Evolutionary conservation across 495 filamentous ascomycete genomes (phyloP), one percentile per base, ranked within the genome.

Genomic region (Pseudotulostoma volvatum): DNA sequence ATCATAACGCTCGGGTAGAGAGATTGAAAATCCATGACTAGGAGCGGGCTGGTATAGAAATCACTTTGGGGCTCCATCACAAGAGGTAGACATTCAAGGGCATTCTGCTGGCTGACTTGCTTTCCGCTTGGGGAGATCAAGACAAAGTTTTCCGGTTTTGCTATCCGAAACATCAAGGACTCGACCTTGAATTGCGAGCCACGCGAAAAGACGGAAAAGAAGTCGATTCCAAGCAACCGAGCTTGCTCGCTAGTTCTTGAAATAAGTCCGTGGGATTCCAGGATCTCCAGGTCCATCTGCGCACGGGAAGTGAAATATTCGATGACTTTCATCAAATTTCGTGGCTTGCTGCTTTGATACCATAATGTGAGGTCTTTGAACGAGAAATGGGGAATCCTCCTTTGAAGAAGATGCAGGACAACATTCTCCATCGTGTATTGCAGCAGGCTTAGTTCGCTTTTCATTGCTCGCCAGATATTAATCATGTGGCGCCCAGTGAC

Each of bases 181-280:
- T 97, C 90, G 32, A 97, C 90, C 51, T 96, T 96, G 67, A 93
- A 94, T 52, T 97, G 90, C 5, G 86, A 94, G 18, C 90, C 92
- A 23, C 90, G 72, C 11, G 81, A 82, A 52, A 93, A 87, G 34
- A 97, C 87, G 0, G 85, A 92, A 54, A 84, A 88, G 57, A 96
- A 97, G 58, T 96, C 90, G 1, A 97, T 81, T 0, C 90, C 90
- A 15, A 97, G 71, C 20, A 97, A 64, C 33, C 92, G 73, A 9
- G 90, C 90, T 49, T 97, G 90, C 55, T 97, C 90, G 53, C 88
- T 93, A 3, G 84, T 95, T 34, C 90, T 69, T 1, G 84, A 64
- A 34, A 95, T 74, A 39, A 96, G 63, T 53, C 93, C 90, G 50
- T 93, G 93, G 17, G 78, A 68, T 40, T 94, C 88, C 1, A 97